Base-by-base conservation (phyloP, 257 asterid genomes). In the Lithospermum erythrorhizon region DNA sequence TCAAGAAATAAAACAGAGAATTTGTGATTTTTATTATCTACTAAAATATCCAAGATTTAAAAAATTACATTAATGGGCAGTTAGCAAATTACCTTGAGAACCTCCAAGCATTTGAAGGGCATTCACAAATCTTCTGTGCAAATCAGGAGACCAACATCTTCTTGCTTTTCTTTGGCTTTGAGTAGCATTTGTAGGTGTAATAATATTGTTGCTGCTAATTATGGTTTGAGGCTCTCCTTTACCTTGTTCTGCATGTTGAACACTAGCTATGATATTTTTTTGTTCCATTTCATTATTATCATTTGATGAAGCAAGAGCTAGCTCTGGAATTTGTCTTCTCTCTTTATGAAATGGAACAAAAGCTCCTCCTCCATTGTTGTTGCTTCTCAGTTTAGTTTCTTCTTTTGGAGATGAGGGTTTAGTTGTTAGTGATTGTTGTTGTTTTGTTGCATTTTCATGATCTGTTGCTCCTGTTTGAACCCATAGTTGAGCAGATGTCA, bases 31-130 rank as follows among this genome's bases (percentile, higher is more conserved):
- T n/a, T n/a, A n/a, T 24, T 24, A 24, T 35, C 47, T 35, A 6
- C 47, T 27, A 2, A 27, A 27, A 27, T 8, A 35, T 8, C 15
- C 5, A 35, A 11, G 1, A 0, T 35, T 5, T 6, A 6, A 35
- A 35, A 35, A 35, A 35, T 35, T 35, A 8, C 7, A 35, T 35
- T 32, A 29, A 21, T 27, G 15, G 27, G 21, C 9, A 51, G 18
- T 30, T 15, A 21, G 32, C 15, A 15, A 35, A 51, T 55, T 75
- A 93, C 99, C 97, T 89, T 93, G 99, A 48, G 99, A 86, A 68
- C 99, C 99, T 45, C 99, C 99, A 65, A 93, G 65, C 87, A 93
- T 84, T 52, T 93, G 99, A 68, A 93, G 96, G 61, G 99, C 99
- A 74, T 86, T 89, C 20, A 89, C 97, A 64, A 93, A 93, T 21